phyloP scores from a whole-genome alignment of 345 rosid genomes.

The Camelina laxa region DNA sequence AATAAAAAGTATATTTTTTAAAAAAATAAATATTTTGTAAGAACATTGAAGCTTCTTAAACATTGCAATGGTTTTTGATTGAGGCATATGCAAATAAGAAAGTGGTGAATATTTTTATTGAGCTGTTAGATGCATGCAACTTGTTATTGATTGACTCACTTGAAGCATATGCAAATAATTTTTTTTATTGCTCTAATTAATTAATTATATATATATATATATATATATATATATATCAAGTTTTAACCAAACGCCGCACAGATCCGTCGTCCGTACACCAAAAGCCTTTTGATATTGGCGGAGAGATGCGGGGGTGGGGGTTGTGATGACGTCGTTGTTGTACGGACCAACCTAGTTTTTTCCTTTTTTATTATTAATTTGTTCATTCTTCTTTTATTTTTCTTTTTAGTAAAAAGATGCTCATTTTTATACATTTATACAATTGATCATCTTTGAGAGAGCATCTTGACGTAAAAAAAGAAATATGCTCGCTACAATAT shows the following conservation, averaged over 20 bases:
- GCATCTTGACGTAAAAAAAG: conserved; percentile 5
- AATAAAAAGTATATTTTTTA: no score
- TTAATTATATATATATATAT: no score
- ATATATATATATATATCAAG: no score
- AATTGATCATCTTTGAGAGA: neutral
- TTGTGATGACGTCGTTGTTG: conserved; percentile 38
- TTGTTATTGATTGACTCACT: no score
- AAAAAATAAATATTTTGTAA: neutral
- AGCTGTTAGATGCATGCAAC: neutral
- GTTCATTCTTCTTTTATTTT: neutral
- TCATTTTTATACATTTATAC: neutral
- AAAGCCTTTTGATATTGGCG: conserved; percentile 2
- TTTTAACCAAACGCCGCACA: neutral
- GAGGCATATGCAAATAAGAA: no score
- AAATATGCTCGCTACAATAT: neutral
- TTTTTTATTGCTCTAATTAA: neutral
- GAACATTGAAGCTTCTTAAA: neutral
- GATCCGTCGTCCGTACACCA: conserved; percentile 33
- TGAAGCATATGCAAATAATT: neutral
- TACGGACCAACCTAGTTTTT: conserved; percentile 30
- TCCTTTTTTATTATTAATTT: neutral
- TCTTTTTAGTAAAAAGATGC: neutral
- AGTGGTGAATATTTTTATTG: neutral
- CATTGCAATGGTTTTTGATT: no score
- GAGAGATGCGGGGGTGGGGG: neutral